These are phyloP conservation scores for Fusarium incarnatum DNA, from an alignment of 2,329 filamentous ascomycete species.

Conservation along the genomic window DNA sequence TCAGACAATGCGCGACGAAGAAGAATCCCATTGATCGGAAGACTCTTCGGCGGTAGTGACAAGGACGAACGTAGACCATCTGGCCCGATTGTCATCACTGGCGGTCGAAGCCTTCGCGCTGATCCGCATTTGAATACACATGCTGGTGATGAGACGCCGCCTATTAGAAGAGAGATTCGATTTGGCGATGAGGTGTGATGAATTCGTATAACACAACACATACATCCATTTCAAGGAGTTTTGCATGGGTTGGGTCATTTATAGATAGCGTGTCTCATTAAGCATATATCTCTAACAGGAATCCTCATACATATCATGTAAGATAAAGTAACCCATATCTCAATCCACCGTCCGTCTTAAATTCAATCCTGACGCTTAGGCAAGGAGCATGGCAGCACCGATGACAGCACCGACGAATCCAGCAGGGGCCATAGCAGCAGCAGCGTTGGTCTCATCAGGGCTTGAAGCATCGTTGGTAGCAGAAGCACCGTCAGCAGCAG, in stretches of 20 bases:
- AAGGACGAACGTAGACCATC: background rate
- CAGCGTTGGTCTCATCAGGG: slow-evolving; percentile 35
- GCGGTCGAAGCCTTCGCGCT: slow-evolving; percentile 22
- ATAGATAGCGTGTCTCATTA: slow-evolving; percentile 21
- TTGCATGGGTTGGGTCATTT: background rate
- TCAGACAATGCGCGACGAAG: slow-evolving; percentile 13
- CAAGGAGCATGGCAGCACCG: slow-evolving; percentile 38
- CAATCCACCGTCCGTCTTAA: background rate
- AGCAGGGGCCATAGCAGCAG: slow-evolving; percentile 27
- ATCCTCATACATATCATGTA: background rate
- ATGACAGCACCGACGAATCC: slow-evolving; percentile 35
- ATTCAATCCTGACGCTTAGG: slow-evolving; percentile 5
- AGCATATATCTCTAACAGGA: slow-evolving; percentile 7
- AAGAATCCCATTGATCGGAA: slow-evolving; percentile 38
- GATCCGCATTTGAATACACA: background rate
- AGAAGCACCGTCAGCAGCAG: slow-evolving; percentile 14
- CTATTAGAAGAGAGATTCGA: slow-evolving; percentile 35
- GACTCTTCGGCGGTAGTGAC: background rate
- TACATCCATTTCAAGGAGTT: no score
- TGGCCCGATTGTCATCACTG: slow-evolving; percentile 27
- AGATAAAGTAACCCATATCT: background rate
- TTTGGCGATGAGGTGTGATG: slow-evolving; percentile 37
- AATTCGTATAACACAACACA: background rate
- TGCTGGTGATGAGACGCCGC: slow-evolving; percentile 4
- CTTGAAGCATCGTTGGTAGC: slow-evolving; percentile 24